phyloP scores from a whole-genome alignment of 441 rosid genomes.

The Adansonia rubrostipa region DNA sequence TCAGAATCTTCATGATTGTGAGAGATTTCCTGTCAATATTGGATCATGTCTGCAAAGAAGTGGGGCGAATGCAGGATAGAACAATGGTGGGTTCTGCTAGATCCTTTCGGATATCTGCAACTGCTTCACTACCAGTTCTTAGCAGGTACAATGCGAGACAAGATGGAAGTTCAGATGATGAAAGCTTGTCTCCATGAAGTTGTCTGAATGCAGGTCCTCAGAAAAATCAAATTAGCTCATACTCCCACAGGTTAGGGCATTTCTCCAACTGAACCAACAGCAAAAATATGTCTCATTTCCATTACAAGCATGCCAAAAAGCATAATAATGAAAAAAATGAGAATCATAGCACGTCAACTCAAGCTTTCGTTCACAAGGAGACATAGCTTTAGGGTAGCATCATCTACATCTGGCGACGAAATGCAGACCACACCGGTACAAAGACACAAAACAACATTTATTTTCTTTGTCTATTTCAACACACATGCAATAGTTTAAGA shows the following conservation, averaged over 20 bases:
- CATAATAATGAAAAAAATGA: constrained; percentile 23
- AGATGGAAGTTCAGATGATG: constrained; percentile 78
- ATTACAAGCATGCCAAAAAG: constrained; percentile 28
- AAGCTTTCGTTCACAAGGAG: too few species aligned
- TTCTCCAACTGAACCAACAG: constrained; percentile 19
- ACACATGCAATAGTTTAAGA: constrained; percentile 27
- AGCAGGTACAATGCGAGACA: constrained; percentile 68
- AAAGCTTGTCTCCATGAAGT: constrained; percentile 75
- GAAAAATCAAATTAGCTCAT: constrained; percentile 5
- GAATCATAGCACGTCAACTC: too few species aligned
- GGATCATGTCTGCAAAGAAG: constrained; percentile 96
- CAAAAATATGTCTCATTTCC: constrained; percentile 9
- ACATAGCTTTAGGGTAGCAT: too few species aligned
- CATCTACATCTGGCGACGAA: too few species aligned
- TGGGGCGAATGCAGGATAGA: constrained; percentile 80
- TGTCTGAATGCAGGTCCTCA: constrained; percentile 32
- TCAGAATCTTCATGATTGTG: constrained; percentile 89
- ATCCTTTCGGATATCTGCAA: constrained; percentile 79
- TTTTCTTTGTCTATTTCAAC: constrained; percentile 23
- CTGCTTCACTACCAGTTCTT: constrained; percentile 83
- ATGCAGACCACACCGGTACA: background rate
- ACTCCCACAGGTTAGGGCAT: constrained; percentile 6
- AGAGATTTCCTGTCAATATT: constrained; percentile 79
- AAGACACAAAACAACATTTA: background rate
- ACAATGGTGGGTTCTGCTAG: constrained; percentile 75